phyloP scores from a whole-genome alignment of 441 rosid species.

The Jatropha multifida region DNA sequence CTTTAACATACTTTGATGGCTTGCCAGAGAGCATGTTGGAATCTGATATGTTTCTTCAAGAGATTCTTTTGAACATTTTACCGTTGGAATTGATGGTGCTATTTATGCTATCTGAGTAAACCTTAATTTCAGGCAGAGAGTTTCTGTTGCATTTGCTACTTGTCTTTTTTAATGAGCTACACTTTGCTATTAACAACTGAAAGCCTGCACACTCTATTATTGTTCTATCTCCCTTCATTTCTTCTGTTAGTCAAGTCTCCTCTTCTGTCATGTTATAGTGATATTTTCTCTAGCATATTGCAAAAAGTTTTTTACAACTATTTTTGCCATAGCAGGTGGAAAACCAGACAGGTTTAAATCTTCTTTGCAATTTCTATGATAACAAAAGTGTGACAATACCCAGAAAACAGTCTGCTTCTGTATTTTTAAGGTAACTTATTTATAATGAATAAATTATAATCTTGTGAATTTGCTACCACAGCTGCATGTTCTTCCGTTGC shows the following conservation, averaged over 20 bases:
- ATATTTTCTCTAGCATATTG: slow-evolving; percentile 14
- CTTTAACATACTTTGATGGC: not conserved
- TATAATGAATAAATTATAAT: slow-evolving; percentile 8
- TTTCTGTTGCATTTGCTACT: not conserved
- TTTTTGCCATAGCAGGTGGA: slow-evolving; percentile 61
- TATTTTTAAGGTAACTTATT: slow-evolving; percentile 62
- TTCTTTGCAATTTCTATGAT: slow-evolving; percentile 58
- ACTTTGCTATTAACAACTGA: not conserved
- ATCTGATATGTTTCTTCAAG: slow-evolving; percentile 3
- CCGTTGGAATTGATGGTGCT: not conserved
- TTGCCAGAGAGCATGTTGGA: not conserved
- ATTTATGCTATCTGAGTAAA: slow-evolving; percentile 3
- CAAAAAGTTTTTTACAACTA: slow-evolving; percentile 10
- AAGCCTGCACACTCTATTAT: not conserved
- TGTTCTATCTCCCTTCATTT: not conserved
- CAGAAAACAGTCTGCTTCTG: slow-evolving; percentile 66
- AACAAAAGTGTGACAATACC: slow-evolving; percentile 61
- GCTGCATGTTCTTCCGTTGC: slow-evolving; percentile 1
- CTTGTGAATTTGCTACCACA: not conserved
- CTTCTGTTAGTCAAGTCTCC: not conserved
- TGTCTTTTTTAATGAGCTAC: not conserved
- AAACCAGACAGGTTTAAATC: slow-evolving; percentile 72
- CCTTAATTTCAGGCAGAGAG: not conserved
- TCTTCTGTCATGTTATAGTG: slow-evolving; percentile 11
- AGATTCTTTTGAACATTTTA: not conserved